Evolutionary conservation across 2,329 filamentous ascomycete genomes (phyloP), one percentile per base, ranked within the genome.

Genomic region (Sclerotiophoma versabilis): DNA sequence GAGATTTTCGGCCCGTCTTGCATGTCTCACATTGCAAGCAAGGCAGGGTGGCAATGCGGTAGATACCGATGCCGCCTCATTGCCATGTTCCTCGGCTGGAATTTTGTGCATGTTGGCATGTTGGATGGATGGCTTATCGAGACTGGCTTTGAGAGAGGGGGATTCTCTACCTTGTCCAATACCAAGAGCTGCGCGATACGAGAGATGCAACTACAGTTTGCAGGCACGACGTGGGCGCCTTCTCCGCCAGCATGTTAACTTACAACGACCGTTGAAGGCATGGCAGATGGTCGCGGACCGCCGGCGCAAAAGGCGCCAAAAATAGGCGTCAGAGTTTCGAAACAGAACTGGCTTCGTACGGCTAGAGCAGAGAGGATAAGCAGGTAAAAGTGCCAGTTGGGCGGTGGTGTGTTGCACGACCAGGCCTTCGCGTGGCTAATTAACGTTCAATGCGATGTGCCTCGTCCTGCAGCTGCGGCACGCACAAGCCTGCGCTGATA

Each of bases 241-340:
- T 45, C 11, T 49, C 39, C 14, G 57, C 56, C 59, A 58, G 48
- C 52, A 37, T 49, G 59, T 50, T 46, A 36, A 46, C 19, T 33
- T 22, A 17, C 43, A 48, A 49, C 39, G 52, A 32, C 56, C 56
- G 50, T 54, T 54, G 54, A 45, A 47, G 23, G 57, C 53, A 51
- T 54, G 53, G 48, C 37, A 48, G 43, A 45, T 54, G 34, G 32
- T 26, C 46, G 38, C 49, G 55, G 59, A 48, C 60, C 57, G 59
- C 59, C 52, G 37, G 45, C 33, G 45, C 39, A 42, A 60, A 58
- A 47, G 38, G 51, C 53, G 58, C 67, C 62, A 68, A 70, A 66
- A 69, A 69, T 71, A 72, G 68, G 45, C 58, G 49, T 64, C 54
- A 52, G 47, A 57, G 49, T 30, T 27, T 49, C 22, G 39, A 68